These are phyloP conservation scores for Nannizzia gypsea DNA, from an alignment of 2,329 filamentous ascomycete genomes.

Conservation along the genomic window DNA sequence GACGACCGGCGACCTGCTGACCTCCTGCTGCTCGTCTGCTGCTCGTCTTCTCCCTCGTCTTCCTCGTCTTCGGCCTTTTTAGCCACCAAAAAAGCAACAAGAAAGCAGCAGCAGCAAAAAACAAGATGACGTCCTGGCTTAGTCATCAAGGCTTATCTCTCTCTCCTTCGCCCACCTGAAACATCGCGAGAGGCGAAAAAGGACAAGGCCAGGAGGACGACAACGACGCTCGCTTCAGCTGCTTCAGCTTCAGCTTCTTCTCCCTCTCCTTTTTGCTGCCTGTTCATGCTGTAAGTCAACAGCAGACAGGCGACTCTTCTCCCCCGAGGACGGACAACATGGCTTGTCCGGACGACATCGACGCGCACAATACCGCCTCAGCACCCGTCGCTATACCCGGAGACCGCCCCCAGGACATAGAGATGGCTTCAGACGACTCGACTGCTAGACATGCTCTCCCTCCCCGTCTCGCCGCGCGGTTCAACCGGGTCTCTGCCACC, in stretches of 20 bases:
- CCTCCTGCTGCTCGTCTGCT: no score
- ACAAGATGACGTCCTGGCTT: not conserved
- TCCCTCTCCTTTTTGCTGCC: not conserved
- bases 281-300: not conserved
- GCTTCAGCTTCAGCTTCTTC: not conserved
- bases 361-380: not conserved
- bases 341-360: not conserved
- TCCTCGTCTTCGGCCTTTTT: no score
- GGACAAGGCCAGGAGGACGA: not conserved
- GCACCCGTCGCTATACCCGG: not conserved
- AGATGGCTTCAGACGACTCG: conserved; percentile 31
- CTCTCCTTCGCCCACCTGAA: not conserved
- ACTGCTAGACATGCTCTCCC: conserved; percentile 40
- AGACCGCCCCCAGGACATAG: conserved; percentile 24
- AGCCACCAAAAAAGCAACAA: no score
- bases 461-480: conserved; percentile 51
- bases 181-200: not conserved
- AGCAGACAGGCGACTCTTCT: not conserved
- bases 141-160: not conserved
- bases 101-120: no score
- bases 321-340: not conserved
- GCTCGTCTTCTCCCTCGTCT: no score
- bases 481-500: conserved; percentile 43
- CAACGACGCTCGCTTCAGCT: not conserved
- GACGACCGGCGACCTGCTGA: no score